These are phyloP conservation scores for Selenicereus undatus DNA, from an alignment of 148 eudicot species.

Conservation along the genomic window DNA sequence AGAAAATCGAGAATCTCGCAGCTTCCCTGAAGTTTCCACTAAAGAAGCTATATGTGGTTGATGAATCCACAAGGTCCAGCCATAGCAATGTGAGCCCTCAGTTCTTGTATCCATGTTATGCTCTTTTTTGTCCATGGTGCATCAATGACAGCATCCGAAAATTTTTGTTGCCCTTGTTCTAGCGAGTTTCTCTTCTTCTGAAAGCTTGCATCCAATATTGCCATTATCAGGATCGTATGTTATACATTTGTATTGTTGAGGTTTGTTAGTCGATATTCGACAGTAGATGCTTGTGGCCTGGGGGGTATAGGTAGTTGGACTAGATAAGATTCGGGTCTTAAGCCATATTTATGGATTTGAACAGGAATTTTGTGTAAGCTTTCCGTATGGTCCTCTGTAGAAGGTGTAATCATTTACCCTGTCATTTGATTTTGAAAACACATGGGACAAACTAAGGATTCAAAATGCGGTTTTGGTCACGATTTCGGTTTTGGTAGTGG, in stretches of 20 bases:
- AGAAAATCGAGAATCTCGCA: constrained; percentile 80
- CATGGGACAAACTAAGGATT: too few relatives aligned
- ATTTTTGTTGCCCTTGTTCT: background rate
- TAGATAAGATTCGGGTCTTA: too few relatives aligned
- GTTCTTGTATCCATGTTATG: constrained; percentile 15
- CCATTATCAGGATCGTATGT: background rate
- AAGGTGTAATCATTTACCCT: too few relatives aligned
- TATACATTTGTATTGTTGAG: background rate
- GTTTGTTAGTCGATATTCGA: background rate
- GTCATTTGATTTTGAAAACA: too few relatives aligned
- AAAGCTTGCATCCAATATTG: background rate
- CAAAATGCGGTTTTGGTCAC: too few relatives aligned
- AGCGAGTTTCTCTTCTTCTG: background rate
- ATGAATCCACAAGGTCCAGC: constrained; percentile 95
- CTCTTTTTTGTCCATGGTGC: background rate
- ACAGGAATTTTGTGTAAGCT: too few relatives aligned
- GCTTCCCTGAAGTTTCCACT: constrained; percentile 84
- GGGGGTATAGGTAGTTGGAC: too few relatives aligned
- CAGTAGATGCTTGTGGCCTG: too few relatives aligned
- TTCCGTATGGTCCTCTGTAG: too few relatives aligned
- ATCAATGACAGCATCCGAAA: background rate
- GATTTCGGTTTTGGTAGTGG: too few relatives aligned
- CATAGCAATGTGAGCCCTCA: constrained; percentile 87
- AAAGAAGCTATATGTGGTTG: constrained; percentile 93
- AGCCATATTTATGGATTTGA: too few relatives aligned